Evolutionary conservation across 1,139 yeast species (phyloP).

Genomic region (Protomyces inouyei): DNA sequence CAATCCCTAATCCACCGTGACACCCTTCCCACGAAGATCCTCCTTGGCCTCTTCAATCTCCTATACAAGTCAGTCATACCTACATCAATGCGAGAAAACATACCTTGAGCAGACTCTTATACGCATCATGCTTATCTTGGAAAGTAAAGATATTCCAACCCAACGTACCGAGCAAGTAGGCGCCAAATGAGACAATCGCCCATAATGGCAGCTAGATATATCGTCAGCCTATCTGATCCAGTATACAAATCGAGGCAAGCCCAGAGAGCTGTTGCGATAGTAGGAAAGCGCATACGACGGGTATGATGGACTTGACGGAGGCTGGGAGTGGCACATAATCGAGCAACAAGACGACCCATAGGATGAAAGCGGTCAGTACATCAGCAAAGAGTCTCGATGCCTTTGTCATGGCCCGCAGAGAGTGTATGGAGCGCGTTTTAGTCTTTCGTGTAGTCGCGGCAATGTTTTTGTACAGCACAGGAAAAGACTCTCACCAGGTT

Average conservation of each 20-base stretch:
- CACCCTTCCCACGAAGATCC: slow-evolving; percentile 11
- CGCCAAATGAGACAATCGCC: slow-evolving; percentile 65
- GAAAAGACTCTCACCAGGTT: too few species aligned
- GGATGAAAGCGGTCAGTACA: slow-evolving; percentile 47
- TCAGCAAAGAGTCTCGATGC: slow-evolving; percentile 59
- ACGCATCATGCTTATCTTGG: slow-evolving; percentile 68
- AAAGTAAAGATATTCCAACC: slow-evolving; percentile 69
- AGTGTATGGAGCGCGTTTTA: too few species aligned
- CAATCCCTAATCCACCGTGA: slow-evolving; percentile 4
- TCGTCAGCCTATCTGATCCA: not conserved
- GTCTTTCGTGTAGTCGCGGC: too few species aligned
- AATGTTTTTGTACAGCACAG: too few species aligned
- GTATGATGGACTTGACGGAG: slow-evolving; percentile 54
- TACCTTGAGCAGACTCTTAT: slow-evolving; percentile 53
- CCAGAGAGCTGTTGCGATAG: not conserved
- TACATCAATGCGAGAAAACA: slow-evolving; percentile 13
- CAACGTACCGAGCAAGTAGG: slow-evolving; percentile 64
- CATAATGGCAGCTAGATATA: slow-evolving; percentile 57
- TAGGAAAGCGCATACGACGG: slow-evolving; percentile 40
- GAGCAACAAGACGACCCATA: slow-evolving; percentile 52
- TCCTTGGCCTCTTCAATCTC: slow-evolving; percentile 26
- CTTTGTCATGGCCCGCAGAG: slow-evolving; percentile 52
- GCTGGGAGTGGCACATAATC: slow-evolving; percentile 57
- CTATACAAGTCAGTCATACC: not conserved
- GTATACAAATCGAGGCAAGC: not conserved